phyloP scores from a whole-genome alignment of 768 basidiomycete genomes.

The Trametes cingulata region DNA sequence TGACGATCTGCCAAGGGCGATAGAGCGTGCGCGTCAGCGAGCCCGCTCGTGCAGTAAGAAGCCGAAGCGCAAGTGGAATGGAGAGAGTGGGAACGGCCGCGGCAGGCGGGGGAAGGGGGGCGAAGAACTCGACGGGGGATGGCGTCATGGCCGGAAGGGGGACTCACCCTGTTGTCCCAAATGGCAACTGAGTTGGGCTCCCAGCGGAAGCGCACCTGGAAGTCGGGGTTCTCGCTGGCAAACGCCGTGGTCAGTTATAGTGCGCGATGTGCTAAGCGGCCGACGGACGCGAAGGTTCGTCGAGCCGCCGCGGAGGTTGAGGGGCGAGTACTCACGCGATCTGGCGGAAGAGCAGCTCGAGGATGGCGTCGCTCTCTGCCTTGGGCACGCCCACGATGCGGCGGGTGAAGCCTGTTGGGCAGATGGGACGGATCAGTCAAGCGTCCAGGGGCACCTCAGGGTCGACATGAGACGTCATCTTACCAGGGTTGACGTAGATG shows the following conservation, averaged over 20 bases:
- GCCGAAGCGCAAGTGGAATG: neutral
- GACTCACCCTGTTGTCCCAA: constrained; percentile 80
- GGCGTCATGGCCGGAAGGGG: neutral
- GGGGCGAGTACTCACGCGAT: constrained; percentile 36
- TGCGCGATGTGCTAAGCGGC: constrained; percentile 3
- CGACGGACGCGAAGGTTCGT: neutral
- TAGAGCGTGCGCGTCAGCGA: neutral
- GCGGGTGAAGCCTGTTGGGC: constrained; percentile 66
- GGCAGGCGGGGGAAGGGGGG: neutral
- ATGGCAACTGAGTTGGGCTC: constrained; percentile 75
- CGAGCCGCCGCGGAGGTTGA: neutral
- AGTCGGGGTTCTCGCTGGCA: constrained; percentile 62
- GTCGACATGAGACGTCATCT: constrained; percentile 14
- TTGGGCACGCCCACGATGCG: constrained; percentile 79
- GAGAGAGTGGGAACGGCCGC: neutral
- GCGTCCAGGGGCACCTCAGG: neutral
- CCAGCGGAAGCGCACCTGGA: constrained; percentile 80
- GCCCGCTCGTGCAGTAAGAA: neutral
- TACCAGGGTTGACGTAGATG: constrained; percentile 77
- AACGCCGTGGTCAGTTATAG: constrained; percentile 14
- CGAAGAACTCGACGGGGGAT: neutral
- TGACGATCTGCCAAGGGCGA: constrained; percentile 51
- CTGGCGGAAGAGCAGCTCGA: constrained; percentile 70
- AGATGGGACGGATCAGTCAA: neutral
- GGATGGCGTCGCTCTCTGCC: constrained; percentile 74